Evolutionary conservation across 129 eudicot genomes (phyloP), one percentile per base, ranked within the genome.

Genomic region (Centella asiatica): DNA sequence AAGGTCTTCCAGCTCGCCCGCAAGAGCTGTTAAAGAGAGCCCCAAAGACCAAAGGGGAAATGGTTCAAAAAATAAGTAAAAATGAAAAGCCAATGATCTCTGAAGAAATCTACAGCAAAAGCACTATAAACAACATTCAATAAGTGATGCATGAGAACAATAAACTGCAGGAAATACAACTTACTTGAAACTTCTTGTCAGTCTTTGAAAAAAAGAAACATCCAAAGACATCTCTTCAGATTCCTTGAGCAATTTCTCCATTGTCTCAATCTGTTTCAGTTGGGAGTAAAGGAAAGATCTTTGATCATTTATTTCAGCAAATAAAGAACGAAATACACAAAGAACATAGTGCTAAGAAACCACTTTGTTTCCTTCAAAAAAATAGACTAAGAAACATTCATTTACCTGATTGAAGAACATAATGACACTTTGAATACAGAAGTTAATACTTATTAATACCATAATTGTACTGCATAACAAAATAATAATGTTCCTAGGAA

Each of bases 1-100:
- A 24, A n/a, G 84, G 95, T 64, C 85, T 89, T 67, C 95, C 95
- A 23, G 92, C 86, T 59, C 95, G 97, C 40, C 79, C 86, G 50
- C 74, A 71, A 20, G 68, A 74, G 61, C 97, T 89, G 78, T 70
- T 73, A 48, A 55, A 2, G 50, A 20, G 22, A n/a, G n/a, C n/a
- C n/a, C n/a, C n/a, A n/a, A n/a, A n/a, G n/a, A n/a, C n/a, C n/a
- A n/a, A n/a, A n/a, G n/a, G n/a, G n/a, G n/a, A n/a, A 7, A 58
- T 28, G 13, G 32, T 2, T 18, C 11, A 31, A 53, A 67, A n/a
- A n/a, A n/a, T n/a, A 76, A 48, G 31, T 61, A 24, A 64, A 70
- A 79, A 46, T 37, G 63, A 46, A 57, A 28, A 33, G 27, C 47
- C 46, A 25, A 20, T 1, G 1, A 11, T 9, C 29, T 28, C 2